Evolutionary conservation across 352 stramenopile genomes (phyloP).

Genomic region (Poterioochromonas sp.): DNA sequence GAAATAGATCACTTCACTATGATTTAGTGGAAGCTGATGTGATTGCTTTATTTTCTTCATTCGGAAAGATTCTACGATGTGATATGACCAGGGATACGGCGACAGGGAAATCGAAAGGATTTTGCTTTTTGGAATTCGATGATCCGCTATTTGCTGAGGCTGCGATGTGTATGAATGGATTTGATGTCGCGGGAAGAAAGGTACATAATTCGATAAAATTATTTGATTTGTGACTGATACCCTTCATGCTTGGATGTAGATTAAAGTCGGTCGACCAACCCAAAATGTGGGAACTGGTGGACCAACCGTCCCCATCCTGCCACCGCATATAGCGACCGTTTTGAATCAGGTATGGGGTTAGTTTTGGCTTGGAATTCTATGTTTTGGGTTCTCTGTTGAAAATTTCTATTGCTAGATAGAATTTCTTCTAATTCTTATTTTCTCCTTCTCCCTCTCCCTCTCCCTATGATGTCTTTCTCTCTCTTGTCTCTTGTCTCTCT

Average conservation of each 20-base stretch:
- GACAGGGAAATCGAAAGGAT: not conserved
- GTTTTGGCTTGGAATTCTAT: no score
- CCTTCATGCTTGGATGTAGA: not conserved
- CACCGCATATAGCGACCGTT: no score
- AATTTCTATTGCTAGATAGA: no score
- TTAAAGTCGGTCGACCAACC: conserved; percentile 18
- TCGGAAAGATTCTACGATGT: not conserved
- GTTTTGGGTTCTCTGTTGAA: no score
- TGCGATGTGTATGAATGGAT: conserved; percentile 12
- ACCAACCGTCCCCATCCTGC: no score
- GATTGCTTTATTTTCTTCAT: conserved; percentile 4
- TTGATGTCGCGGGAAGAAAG: conserved; percentile 12
- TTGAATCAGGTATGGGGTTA: no score
- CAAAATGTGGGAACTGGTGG: no score
- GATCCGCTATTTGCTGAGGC: not conserved
- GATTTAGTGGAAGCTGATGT: not conserved
- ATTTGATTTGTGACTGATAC: not conserved
- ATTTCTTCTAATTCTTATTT: no score
- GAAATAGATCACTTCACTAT: conserved; percentile 9
- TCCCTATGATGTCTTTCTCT: no score
- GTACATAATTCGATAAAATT: not conserved
- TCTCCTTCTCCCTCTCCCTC: no score
- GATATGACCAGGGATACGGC: not conserved
- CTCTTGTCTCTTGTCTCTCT: no score
- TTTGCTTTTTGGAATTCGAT: conserved; percentile 21